Evolutionary conservation across 192 early-diverging fungal genomes (phyloP).

Genomic region (Umbelopsis sp.): DNA sequence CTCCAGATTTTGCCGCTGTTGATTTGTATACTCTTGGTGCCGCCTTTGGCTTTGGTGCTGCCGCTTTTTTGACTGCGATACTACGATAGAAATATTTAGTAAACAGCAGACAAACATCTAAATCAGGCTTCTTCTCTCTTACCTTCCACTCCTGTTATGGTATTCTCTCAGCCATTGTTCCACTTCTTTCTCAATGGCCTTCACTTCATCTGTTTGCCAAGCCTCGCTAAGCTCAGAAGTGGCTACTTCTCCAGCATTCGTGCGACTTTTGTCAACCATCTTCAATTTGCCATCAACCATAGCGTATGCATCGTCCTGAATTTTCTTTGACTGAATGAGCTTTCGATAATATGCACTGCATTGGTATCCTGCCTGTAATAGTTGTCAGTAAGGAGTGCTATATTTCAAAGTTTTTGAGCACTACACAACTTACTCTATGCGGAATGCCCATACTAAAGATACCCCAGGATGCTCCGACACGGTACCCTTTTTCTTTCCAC

Average conservation of each 20-base stretch:
- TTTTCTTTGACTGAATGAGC: conserved; percentile 42
- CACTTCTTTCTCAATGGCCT: conserved; percentile 49
- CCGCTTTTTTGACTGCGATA: not conserved
- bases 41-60: conserved; percentile 18
- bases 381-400: not conserved
- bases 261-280: conserved; percentile 46
- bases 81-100: not conserved
- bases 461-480: conserved; percentile 61
- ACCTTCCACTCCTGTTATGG: conserved; percentile 37
- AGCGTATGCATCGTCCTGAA: conserved; percentile 53
- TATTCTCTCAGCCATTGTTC: conserved; percentile 55
- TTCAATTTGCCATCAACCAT: conserved; percentile 53
- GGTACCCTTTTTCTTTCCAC: conserved; percentile 46
- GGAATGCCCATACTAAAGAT: conserved; percentile 53
- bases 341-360: conserved; percentile 62
- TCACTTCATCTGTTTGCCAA: conserved; percentile 53
- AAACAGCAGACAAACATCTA: not conserved
- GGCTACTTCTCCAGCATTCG: conserved; percentile 37
- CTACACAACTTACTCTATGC: conserved; percentile 40
- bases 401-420: too few relatives aligned
- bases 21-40: conserved; percentile 9
- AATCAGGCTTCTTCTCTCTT: not conserved
- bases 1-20: not conserved
- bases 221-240: conserved; percentile 45
- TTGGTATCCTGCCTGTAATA: conserved; percentile 53